These are phyloP conservation scores for Fonsecaea nubica DNA, from an alignment of 2,329 filamentous ascomycete species.

Conservation along the genomic window DNA sequence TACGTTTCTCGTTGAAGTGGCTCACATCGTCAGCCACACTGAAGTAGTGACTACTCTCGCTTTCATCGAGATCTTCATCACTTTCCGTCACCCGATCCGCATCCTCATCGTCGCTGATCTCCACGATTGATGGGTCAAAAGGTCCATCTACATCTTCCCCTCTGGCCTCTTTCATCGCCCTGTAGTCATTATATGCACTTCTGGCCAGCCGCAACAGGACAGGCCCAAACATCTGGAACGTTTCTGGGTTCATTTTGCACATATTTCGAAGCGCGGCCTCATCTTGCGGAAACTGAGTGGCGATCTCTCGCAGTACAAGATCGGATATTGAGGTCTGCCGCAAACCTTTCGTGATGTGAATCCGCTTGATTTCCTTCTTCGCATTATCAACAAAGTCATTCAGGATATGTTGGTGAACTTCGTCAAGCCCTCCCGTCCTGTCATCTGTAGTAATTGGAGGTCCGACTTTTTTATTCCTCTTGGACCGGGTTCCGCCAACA, in stretches of 20 bases:
- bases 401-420: conserved; percentile 52
- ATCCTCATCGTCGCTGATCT: conserved; percentile 52
- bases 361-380: conserved; percentile 51
- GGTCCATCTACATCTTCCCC: conserved; percentile 55
- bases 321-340: conserved; percentile 57
- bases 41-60: conserved; percentile 41
- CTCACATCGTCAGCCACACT: conserved; percentile 31
- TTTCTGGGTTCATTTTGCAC: conserved; percentile 53
- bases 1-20: conserved; percentile 39
- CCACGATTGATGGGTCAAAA: conserved; percentile 57
- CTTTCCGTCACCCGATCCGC: conserved; percentile 34
- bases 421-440: conserved; percentile 49
- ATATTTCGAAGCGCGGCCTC: conserved; percentile 49
- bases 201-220: conserved; percentile 52
- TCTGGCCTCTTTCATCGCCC: conserved; percentile 49
- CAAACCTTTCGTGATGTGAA: conserved; percentile 53
- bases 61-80: conserved; percentile 34
- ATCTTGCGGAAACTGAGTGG: conserved; percentile 54
- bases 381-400: conserved; percentile 57
- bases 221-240: conserved; percentile 52
- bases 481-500: not conserved
- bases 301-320: conserved; percentile 56
- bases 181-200: conserved; percentile 50
- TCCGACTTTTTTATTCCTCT: conserved; percentile 44
- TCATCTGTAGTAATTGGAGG: conserved; percentile 56